Conservation (phyloP, 2,329 filamentous ascomycete species). For the Scleromitrula shiraiana region DNA sequence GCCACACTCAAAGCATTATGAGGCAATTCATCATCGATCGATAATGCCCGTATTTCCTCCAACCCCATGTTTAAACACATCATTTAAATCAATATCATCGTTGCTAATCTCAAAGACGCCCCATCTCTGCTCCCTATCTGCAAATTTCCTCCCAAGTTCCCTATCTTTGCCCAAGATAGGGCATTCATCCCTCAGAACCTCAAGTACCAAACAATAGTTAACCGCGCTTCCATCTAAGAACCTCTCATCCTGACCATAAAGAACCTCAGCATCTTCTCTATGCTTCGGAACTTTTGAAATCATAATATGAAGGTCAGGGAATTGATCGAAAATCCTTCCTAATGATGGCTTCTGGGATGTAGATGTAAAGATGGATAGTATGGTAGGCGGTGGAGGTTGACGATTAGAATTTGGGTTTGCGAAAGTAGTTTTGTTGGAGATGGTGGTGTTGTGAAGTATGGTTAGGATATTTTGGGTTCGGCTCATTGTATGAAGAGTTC, state of each 20-base stretch:
- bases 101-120: slow-evolving; percentile 37
- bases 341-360: slow-evolving; percentile 27
- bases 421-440: slow-evolving; percentile 17
- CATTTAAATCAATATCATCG: slow-evolving; percentile 33
- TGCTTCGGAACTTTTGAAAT: slow-evolving; percentile 38
- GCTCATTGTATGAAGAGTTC: slow-evolving; percentile 39
- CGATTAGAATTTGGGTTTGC: not conserved
- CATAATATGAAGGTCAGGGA: slow-evolving; percentile 48
- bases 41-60: not conserved
- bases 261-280: slow-evolving; percentile 34
- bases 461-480: slow-evolving; percentile 40
- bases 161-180: slow-evolving; percentile 9
- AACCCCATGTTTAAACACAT: slow-evolving; percentile 30
- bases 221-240: slow-evolving; percentile 7
- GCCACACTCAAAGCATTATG: not conserved
- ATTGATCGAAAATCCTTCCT: slow-evolving; percentile 45
- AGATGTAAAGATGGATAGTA: slow-evolving; percentile 18
- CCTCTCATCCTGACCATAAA: slow-evolving; percentile 18
- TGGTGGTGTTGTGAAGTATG: slow-evolving; percentile 46
- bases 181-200: slow-evolving; percentile 28
- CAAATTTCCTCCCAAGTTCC: slow-evolving; percentile 20
- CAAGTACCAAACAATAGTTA: slow-evolving; percentile 15
- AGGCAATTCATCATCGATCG: not conserved
- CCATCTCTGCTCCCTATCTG: slow-evolving; percentile 46
- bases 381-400: not conserved